Percentiles rank a stretch among this genome's conserved stretches.
phyloP scores from a whole-genome alignment of 139 green algal genomes.

The Closterium sp. region DNA sequence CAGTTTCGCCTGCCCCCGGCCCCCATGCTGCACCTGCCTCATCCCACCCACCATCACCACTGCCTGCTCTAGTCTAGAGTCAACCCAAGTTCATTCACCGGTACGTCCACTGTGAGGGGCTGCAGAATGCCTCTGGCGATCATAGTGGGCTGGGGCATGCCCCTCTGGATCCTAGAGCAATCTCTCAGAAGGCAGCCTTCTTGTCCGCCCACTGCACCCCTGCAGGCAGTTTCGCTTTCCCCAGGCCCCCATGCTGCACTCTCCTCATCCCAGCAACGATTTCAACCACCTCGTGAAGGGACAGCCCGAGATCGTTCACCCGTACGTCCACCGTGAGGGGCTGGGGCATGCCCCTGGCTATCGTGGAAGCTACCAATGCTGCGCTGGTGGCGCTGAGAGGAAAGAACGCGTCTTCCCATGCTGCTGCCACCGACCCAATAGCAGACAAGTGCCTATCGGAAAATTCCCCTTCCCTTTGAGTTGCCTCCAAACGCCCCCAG shows the following conservation, averaged over 20 bases:
- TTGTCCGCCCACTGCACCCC: background rate
- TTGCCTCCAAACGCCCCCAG: too few species aligned
- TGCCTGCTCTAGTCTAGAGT: background rate
- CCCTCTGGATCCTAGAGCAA: too few species aligned
- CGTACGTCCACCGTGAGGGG: too few species aligned
- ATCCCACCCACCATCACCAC: background rate
- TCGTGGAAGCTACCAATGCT: background rate
- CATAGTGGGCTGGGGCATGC: background rate
- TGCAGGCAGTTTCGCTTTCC: background rate
- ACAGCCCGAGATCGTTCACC: too few species aligned
- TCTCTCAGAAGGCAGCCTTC: background rate
- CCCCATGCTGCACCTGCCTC: background rate
- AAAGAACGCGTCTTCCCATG: background rate
- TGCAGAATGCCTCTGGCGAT: background rate
- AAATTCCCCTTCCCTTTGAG: too few species aligned
- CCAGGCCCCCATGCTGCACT: background rate
- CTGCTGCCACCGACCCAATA: background rate
- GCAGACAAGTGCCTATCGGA: too few species aligned
- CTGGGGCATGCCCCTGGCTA: background rate
- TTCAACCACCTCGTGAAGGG: too few species aligned
- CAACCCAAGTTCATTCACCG: background rate
- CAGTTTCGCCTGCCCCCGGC: background rate
- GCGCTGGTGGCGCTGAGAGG: background rate
- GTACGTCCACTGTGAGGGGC: background rate
- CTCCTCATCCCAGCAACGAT: background rate